Evolutionary conservation across 352 stramenopile species (phyloP), one percentile per base, ranked within the genome.

Genomic region (Chrysophaeum taylorii): DNA sequence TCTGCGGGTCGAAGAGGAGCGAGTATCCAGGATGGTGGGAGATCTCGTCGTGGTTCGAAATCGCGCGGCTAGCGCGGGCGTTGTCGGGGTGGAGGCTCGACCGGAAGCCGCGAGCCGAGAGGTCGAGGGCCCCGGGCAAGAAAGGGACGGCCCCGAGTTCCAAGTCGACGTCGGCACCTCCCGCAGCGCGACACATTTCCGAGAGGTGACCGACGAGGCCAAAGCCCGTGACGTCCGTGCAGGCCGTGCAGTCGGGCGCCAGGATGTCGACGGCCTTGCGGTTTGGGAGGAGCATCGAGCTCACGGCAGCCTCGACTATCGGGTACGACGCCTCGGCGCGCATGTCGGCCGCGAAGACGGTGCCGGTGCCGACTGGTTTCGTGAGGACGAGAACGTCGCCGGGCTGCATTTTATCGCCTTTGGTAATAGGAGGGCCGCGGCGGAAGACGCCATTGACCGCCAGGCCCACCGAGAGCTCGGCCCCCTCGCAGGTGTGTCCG

Each of bases 261-360:
- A 4, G 5, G 16, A 54, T 27, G 2, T 37, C 52, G n/a, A 39
- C 75, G 23, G 74, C 71, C 27, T 33, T 33, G 29, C 50, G 36
- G 63, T 82, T 81, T 41, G 29, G 45, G 27, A 37, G 25, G 31
- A 12, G 31, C 68, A 72, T 75, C 23, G 18, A 36, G 12, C 15
- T 29, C 29, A 74, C 18, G 0, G 48, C 69, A 31, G 66, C 68
- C 53, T 41, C 16, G n/a, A 80, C 73, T 66, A 75, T 77, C 2
- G 35, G 21, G 0, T 73, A 77, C 36, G 73, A 64, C 36, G 70
- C 69, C 63, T 74, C 52, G 0, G 54, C 78, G 38, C 81, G 66
- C 81, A 86, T 86, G 31, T 85, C 79, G 2, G 76, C 82, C 16
- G 82, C 82, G 60, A 88, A 79, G n/a, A 88, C 27, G 14, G 76